Base-by-base conservation (phyloP, 2,329 filamentous ascomycete genomes). In the Fusarium globosum region DNA sequence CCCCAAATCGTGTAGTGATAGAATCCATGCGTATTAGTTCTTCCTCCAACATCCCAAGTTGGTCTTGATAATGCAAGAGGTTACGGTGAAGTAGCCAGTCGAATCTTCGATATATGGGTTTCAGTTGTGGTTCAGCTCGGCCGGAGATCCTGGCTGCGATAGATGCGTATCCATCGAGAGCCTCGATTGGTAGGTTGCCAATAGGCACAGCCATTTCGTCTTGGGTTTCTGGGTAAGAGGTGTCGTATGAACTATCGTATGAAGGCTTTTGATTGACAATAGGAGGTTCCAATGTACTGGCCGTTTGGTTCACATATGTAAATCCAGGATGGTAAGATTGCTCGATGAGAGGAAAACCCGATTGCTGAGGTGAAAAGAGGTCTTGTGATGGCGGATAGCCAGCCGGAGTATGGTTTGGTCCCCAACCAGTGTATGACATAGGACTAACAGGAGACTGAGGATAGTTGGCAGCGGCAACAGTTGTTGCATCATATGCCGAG, bases 21-120 rank as follows among this genome's bases (percentile, higher is more conserved):
- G 83, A 83, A 77, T 97, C 95, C 2, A 96, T 82, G 1, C 86
- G 85, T 23, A 89, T 88, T 2, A 98, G 87, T 65, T 95, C 90
- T 77, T 94, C 91, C 81, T 97, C 95, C 42, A 97, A 85, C 76
- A 96, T 92, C 36, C 87, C 86, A 23, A 97, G 89, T 80, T 97
- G 94, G 78, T 97, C 94, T 81, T 97, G 95, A 21, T 97, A 86
- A 71, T 96, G 91, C 1, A 97, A 85, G 6, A 98, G 84, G 6
- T 97, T 84, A 6, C 95, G 91, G 79, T 97, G 94, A 76, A 96
- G 95, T 23, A 97, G 84, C 16, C 90, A 88, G 79, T 94, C 92
- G 78, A 98, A 98, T 64, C 92, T 92, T 48, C 95, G 90, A 80
- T 97, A 97, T 66, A 97, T 88, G 2, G 94, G 94, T 51, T 79